A percentile compares a stretch with the other conserved stretches of the same genome.
These are phyloP conservation scores for Boletus smithii DNA, from an alignment of 1,284 basidiomycete species.

Conservation along the genomic window DNA sequence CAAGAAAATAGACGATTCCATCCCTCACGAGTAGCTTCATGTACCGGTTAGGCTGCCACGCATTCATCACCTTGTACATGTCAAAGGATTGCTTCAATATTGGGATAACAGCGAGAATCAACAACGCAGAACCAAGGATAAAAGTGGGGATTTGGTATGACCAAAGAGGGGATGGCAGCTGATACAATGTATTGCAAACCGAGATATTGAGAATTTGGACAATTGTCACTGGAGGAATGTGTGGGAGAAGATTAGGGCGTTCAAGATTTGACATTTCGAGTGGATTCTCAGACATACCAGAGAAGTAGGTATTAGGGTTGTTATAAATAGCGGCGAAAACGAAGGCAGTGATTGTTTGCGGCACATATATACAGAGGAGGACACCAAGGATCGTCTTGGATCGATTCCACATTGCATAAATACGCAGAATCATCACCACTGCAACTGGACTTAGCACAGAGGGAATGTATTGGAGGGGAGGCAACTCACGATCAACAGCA, in stretches of 20 bases:
- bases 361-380: background rate
- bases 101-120: background rate
- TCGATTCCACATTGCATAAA: background rate
- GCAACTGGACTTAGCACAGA: background rate
- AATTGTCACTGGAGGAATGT: too few species aligned
- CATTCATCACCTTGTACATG: background rate
- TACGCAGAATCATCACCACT: background rate
- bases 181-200: too few species aligned
- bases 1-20: background rate
- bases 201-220: too few species aligned
- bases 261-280: too few species aligned
- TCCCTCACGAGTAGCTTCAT: background rate
- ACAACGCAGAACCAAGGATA: background rate
- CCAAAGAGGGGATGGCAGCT: too few species aligned
- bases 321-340: background rate
- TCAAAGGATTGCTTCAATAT: background rate
- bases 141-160: too few species aligned
- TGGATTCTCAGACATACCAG: too few species aligned
- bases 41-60: background rate
- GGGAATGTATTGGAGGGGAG: too few species aligned
- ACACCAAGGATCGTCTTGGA: background rate
- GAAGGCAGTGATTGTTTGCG: background rate
- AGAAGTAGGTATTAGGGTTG: background rate
- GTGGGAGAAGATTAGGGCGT: too few species aligned
- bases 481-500: background rate